Conservation (phyloP, 164 flowering plant genomes). For the Pachysandra terminalis region DNA sequence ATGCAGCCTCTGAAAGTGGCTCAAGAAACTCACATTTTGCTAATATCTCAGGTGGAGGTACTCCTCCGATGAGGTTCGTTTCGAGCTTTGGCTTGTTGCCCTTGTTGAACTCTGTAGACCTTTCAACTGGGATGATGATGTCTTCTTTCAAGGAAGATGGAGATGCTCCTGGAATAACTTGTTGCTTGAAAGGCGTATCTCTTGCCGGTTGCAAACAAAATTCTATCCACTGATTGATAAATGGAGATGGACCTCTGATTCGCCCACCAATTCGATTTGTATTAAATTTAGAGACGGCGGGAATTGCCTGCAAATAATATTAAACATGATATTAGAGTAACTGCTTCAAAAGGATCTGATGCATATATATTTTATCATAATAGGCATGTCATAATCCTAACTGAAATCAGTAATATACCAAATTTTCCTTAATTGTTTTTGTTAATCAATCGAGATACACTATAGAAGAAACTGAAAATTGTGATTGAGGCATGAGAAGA, state of each 20-base stretch:
- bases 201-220: conserved; percentile 85
- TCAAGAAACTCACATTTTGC: conserved; percentile 72
- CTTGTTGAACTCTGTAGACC: conserved; percentile 26
- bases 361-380: not conserved
- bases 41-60: conserved; percentile 71
- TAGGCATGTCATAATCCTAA: not conserved
- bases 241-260: conserved; percentile 79
- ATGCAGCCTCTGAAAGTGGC: conserved; percentile 65
- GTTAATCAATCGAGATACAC: not conserved
- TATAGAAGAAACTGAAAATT: not conserved
- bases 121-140: conserved; percentile 10
- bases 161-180: conserved; percentile 74
- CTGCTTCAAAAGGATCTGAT: not conserved
- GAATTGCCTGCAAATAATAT: conserved; percentile 54
- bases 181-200: conserved; percentile 76
- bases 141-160: conserved; percentile 44
- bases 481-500: not conserved
- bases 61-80: conserved; percentile 75
- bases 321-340: not conserved
- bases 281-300: conserved; percentile 48
- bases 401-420: too few relatives aligned
- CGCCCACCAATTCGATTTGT: conserved; percentile 68
- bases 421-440: too few relatives aligned
- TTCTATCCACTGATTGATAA: conserved; percentile 84
- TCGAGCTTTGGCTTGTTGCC: conserved; percentile 63